Evolutionary conservation across 2,329 filamentous ascomycete genomes (phyloP), one percentile per base, ranked within the genome.

Genomic region (Fusarium drepaniforme): DNA sequence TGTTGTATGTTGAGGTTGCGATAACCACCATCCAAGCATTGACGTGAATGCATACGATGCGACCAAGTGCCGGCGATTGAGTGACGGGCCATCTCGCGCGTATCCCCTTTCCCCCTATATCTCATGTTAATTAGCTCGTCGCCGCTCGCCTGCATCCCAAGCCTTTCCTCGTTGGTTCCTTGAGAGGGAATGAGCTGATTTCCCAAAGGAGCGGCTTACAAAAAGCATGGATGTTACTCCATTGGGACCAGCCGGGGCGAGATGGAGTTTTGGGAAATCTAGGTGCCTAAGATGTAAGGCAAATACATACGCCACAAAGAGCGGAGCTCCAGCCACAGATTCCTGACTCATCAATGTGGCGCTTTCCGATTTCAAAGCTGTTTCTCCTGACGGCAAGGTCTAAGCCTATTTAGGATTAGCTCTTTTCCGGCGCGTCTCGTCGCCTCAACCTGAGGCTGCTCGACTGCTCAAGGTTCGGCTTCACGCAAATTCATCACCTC

Each of bases 401-500:
- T 76, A 76, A 23, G 5, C 68, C 46, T 4, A 1, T 42, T 33
- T 0, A 7, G 8, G 35, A 8, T 8, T 77, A 77, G 71, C 28
- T 3, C 23, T 42, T 15, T 56, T 7, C 56, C 46, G 68, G 75
- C 77, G 77, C 77, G 75, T 79, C 75, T 75, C 64, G 67, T 72
- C 67, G 75, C 70, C 67, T 75, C 58, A 72, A 75, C 72, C 72
- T 73, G 59, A 75, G 74, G 71, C 75, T 78, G 65, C 69, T 67
- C 69, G 69, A 73, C 77, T 71, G 60, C 56, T 79, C 73, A 67
- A 67, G 74, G 74, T 72, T 71, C 70, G 70, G 60, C 67, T 64
- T 74, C 75, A 68, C 75, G 66, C 78, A 80, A 80, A 75, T 78
- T 73, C 78, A 78, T 75, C 78, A 68, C 70, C 76, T 71, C 73